These are phyloP conservation scores for Fusarium oligoseptatum DNA, from an alignment of 2,329 filamentous ascomycete species.

Conservation along the genomic window DNA sequence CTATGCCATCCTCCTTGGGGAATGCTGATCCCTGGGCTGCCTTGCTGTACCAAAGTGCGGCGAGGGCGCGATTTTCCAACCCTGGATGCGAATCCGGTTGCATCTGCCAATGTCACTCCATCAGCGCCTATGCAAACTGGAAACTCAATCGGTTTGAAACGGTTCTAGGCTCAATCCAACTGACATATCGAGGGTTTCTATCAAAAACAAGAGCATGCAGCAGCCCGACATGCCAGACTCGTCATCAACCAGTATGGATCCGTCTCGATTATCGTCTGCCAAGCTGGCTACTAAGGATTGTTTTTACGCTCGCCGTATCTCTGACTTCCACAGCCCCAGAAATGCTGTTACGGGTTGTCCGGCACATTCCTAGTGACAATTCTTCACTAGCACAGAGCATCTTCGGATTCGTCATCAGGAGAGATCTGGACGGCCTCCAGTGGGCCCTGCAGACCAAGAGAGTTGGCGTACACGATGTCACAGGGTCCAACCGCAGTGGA, in stretches of 20 bases:
- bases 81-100: no score
- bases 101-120: no score
- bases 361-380: neutral
- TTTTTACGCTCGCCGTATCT: neutral
- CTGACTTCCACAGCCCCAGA: neutral
- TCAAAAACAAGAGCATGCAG: no score
- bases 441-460: neutral
- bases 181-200: no score
- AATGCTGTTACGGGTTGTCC: neutral
- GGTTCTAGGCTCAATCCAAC: no score
- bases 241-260: neutral
- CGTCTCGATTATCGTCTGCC: neutral
- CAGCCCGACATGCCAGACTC: no score
- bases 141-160: no score
- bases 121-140: no score
- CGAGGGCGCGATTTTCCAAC: no score
- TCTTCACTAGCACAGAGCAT: neutral
- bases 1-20: no score
- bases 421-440: neutral
- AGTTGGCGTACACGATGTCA: neutral
- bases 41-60: no score
- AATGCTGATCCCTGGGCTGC: no score
- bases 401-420: neutral
- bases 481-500: neutral
- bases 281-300: neutral